Percentiles rank a stretch among this genome's conserved stretches.
These are phyloP conservation scores for Chlorella sp. DNA, from an alignment of 139 green algal genomes.

Conservation along the genomic window DNA sequence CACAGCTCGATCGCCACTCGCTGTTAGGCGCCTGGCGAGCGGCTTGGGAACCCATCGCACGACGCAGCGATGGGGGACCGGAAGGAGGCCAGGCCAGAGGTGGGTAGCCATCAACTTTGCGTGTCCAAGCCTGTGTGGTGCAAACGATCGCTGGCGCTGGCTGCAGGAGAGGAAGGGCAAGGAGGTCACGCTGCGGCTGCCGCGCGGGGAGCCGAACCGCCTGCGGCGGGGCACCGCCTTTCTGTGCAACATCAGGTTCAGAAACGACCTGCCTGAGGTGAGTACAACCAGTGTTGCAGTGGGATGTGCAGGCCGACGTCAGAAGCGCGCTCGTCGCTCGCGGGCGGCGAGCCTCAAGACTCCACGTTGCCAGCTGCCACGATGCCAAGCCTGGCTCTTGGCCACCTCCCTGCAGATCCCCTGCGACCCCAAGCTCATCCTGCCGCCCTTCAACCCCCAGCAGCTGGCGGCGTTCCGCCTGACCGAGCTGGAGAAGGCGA, in stretches of 20 bases:
- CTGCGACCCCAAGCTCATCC: constrained; percentile 74
- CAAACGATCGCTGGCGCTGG: no score
- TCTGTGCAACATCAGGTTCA: constrained; percentile 65
- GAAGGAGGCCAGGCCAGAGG: no score
- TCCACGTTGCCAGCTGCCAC: background rate
- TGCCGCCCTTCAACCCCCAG: constrained; percentile 47
- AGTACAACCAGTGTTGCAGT: no score
- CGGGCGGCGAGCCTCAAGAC: no score
- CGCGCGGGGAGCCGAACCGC: constrained; percentile 17
- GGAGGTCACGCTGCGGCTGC: constrained; percentile 26
- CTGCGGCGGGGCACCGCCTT: constrained; percentile 65
- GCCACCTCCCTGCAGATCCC: constrained; percentile 53
- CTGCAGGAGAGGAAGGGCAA: constrained; percentile 35
- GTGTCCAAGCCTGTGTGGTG: no score
- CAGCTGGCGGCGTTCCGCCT: constrained; percentile 58
- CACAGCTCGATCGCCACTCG: no score
- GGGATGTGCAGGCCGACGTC: no score
- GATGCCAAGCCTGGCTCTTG: background rate
- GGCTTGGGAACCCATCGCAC: no score
- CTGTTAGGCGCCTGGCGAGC: no score
- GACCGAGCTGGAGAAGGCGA: constrained; percentile 62
- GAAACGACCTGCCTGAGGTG: constrained; percentile 68
- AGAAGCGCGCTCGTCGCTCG: no score
- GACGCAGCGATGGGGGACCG: no score
- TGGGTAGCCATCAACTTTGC: no score